Base-by-base conservation (phyloP, 2,329 filamentous ascomycete species). In the Diaporthe capsici region DNA sequence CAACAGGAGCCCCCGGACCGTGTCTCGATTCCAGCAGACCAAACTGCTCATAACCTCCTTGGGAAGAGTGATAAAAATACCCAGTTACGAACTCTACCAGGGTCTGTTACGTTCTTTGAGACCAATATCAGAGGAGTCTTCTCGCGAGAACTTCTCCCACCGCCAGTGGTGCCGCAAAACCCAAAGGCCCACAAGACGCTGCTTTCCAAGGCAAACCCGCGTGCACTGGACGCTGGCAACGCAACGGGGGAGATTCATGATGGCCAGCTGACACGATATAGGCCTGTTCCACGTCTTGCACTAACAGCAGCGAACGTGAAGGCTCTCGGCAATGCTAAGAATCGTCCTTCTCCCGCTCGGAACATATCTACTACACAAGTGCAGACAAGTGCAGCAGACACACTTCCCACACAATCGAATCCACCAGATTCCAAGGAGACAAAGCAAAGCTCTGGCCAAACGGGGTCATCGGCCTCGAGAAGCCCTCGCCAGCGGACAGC, bases 401-500 rank as follows among this genome's bases (percentile, higher is more conserved):
- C 17, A 13, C 57, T 60, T n/a, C 20, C 3, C 20, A 15, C 2
- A 2, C 44, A 47, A 8, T 12, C 17, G 3, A 9, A 28, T n/a
- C 44, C 12, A 34, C 28, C 25, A 22, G 20, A 37, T 31, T 15
- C 7, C 25, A 22, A 12, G 1, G 20, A 47, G 10, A 68, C 25
- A 1, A 51, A 51, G 8, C 25, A 51, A 34, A 22, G 17, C 28
- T 67, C 28, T 34, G 39, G 31, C 39, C 47, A 10, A 17, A 57
- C 53, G 13, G 25, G 42, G 9, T n/a, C 34, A 13, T 25, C 34
- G 58, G 15, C 31, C 6, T 13, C 55, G 28, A 74, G 63, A 60
- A 68, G 42, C 28, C 71, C 68, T 25, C 63, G 65, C 22, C 72
- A 74, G n/a, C 71, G 74, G 22, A 63, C 75, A 9, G 44, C 60